A percentile compares a stretch with the other conserved stretches of the same genome.
phyloP scores from a whole-genome alignment of 805 yeast genomes.

The Jamesozyma gamospora region DNA sequence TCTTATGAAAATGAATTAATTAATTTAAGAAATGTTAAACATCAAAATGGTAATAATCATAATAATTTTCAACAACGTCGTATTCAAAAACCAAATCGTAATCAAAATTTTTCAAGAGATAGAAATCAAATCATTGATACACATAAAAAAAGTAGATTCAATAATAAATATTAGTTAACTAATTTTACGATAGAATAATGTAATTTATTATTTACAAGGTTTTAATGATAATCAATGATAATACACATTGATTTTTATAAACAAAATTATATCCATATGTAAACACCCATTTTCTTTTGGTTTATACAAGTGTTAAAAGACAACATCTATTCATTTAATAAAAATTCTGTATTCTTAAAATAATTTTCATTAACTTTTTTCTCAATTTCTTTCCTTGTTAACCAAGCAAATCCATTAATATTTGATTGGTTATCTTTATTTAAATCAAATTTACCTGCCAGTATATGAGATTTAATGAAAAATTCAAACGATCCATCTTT shows the following conservation, averaged over 20 bases:
- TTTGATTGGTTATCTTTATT: constrained; percentile 30
- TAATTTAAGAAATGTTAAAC: background rate
- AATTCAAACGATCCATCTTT: constrained; percentile 38
- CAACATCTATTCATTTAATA: constrained; percentile 21
- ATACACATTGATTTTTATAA: background rate
- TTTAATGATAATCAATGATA: background rate
- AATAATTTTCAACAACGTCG: background rate
- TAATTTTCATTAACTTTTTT: constrained; percentile 44
- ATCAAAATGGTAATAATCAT: background rate
- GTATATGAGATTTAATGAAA: constrained; percentile 75
- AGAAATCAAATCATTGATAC: background rate
- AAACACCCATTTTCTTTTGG: too few relatives aligned
- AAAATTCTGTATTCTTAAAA: constrained; percentile 40
- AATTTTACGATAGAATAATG: background rate
- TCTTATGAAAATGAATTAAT: constrained; percentile 2
- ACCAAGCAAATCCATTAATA: constrained; percentile 61
- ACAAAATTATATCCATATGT: too few relatives aligned
- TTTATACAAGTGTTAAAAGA: too few relatives aligned
- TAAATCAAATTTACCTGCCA: constrained; percentile 66
- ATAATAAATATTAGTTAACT: constrained; percentile 5
- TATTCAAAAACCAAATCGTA: constrained; percentile 2
- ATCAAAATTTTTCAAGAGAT: background rate
- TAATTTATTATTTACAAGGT: constrained; percentile 3
- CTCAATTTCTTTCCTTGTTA: constrained; percentile 67
- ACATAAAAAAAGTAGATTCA: constrained; percentile 11